These are phyloP conservation scores for Helicocarpus griseus DNA, from an alignment of 2,329 filamentous ascomycete species.

Conservation along the genomic window DNA sequence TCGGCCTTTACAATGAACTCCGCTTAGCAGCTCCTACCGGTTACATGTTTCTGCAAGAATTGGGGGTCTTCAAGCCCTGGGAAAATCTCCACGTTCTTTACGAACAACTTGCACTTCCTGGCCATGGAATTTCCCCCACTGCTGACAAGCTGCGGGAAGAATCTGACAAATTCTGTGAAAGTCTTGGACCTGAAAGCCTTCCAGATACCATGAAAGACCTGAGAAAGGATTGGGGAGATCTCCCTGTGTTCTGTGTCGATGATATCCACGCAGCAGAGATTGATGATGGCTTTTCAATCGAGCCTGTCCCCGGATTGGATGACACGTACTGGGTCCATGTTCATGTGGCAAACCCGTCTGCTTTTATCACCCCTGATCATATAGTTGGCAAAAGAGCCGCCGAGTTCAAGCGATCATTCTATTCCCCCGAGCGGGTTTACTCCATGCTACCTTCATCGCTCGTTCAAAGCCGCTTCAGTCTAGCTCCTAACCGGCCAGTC, in stretches of 20 bases:
- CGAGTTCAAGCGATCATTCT: constrained; percentile 46
- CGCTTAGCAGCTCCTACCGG: constrained; percentile 30
- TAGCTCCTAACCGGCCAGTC: constrained; percentile 44
- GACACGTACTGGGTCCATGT: constrained; percentile 50
- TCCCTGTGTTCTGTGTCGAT: constrained; percentile 53
- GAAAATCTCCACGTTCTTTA: constrained; percentile 46
- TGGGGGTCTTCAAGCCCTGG: constrained; percentile 51
- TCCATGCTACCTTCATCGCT: constrained; percentile 47
- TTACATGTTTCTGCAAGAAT: constrained; percentile 48
- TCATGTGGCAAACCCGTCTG: constrained; percentile 56
- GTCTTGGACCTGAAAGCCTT: constrained; percentile 22
- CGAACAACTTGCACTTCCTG: constrained; percentile 44
- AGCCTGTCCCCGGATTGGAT: constrained; percentile 35
- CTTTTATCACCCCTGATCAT: constrained; percentile 46
- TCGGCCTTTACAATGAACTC: constrained; percentile 44
- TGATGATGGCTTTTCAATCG: constrained; percentile 54
- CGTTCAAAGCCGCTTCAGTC: constrained; percentile 44
- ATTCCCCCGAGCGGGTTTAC: constrained; percentile 43
- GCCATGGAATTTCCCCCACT: constrained; percentile 24
- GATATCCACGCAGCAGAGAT: constrained; percentile 45
- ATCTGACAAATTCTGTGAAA: constrained; percentile 20
- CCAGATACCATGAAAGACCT: constrained; percentile 47
- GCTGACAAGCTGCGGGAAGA: constrained; percentile 24
- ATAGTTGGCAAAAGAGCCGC: constrained; percentile 46
- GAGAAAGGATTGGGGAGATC: constrained; percentile 47